Evolutionary conservation across 2,329 filamentous ascomycete genomes (phyloP).

Genomic region (Colletotrichum brevisporum): DNA sequence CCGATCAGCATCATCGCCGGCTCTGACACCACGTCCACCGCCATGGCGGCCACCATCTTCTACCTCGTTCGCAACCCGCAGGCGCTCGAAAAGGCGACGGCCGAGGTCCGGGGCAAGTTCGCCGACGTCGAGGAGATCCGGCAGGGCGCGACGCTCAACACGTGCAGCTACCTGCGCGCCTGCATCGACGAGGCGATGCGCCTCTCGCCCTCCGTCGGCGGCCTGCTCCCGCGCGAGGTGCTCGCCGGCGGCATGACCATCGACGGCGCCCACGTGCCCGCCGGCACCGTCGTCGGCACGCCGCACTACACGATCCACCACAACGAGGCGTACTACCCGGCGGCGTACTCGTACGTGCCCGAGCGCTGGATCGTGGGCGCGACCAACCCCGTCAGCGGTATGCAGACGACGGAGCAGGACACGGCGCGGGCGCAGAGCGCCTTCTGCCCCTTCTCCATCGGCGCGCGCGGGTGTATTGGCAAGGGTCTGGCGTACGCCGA

Average conservation of each 20-base stretch:
- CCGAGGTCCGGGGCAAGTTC: conserved; percentile 69
- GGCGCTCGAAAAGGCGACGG: conserved; percentile 61
- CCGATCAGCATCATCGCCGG: conserved; percentile 73
- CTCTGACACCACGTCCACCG: conserved; percentile 80
- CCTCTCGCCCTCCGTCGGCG: conserved; percentile 72
- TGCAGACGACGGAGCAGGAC: conserved; percentile 63
- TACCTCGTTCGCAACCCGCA: conserved; percentile 70
- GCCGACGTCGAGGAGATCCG: conserved; percentile 67
- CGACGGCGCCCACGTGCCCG: conserved; percentile 68
- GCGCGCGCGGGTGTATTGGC: conserved; percentile 79
- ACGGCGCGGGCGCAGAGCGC: conserved; percentile 72
- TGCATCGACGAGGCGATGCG: conserved; percentile 78
- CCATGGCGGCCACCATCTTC: conserved; percentile 74
- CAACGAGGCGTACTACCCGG: conserved; percentile 73
- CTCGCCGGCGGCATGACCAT: conserved; percentile 67
- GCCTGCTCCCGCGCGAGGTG: conserved; percentile 72
- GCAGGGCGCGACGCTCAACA: conserved; percentile 63
- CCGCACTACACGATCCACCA: conserved; percentile 80
- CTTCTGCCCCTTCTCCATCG: conserved; percentile 82
- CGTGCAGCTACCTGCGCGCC: conserved; percentile 72
- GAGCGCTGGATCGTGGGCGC: conserved; percentile 75
- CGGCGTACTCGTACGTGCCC: conserved; percentile 71
- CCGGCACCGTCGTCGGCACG: conserved; percentile 73
- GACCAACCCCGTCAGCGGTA: conserved; percentile 52
- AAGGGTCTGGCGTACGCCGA: conserved; percentile 79